These are phyloP conservation scores for Syzygium malaccense DNA, from an alignment of 441 rosid species.

Conservation along the genomic window DNA sequence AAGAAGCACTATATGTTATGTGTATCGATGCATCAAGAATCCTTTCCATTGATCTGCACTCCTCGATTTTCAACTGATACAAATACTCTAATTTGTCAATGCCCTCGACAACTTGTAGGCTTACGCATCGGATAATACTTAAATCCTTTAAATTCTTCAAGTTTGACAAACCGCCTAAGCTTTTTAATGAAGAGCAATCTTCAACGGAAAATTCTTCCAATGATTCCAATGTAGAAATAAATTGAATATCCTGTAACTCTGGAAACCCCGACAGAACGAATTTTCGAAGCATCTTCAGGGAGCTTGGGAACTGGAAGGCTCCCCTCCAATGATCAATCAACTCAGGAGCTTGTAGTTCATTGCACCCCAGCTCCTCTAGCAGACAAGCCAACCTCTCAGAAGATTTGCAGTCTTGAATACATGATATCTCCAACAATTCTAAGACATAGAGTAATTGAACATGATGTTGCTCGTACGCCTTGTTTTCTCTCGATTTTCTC, in stretches of 20 bases:
- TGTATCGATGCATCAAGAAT: background rate
- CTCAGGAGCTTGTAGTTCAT: background rate
- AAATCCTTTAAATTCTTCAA: accelerated
- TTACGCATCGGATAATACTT: accelerated
- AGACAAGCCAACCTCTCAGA: background rate
- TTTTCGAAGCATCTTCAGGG: too few species aligned
- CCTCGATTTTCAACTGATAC: accelerated
- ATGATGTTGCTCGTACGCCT: too few species aligned
- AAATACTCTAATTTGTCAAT: background rate
- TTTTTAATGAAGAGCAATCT: background rate
- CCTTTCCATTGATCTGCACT: background rate
- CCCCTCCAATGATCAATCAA: too few species aligned
- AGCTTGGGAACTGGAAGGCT: too few species aligned
- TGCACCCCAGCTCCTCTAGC: background rate
- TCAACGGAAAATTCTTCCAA: background rate
- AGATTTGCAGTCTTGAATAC: too few species aligned
- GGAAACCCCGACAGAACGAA: too few species aligned
- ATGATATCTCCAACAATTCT: too few species aligned
- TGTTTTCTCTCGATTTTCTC: background rate
- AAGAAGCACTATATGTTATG: too few species aligned
- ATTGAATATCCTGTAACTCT: background rate
- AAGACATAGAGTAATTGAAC: too few species aligned
- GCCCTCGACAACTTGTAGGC: background rate
- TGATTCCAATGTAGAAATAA: too few species aligned
- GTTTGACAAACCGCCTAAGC: background rate